Percentiles rank a stretch among this genome's conserved stretches.
Evolutionary conservation across 2,329 filamentous ascomycete genomes (phyloP).

Genomic region (Apiospora marii): DNA sequence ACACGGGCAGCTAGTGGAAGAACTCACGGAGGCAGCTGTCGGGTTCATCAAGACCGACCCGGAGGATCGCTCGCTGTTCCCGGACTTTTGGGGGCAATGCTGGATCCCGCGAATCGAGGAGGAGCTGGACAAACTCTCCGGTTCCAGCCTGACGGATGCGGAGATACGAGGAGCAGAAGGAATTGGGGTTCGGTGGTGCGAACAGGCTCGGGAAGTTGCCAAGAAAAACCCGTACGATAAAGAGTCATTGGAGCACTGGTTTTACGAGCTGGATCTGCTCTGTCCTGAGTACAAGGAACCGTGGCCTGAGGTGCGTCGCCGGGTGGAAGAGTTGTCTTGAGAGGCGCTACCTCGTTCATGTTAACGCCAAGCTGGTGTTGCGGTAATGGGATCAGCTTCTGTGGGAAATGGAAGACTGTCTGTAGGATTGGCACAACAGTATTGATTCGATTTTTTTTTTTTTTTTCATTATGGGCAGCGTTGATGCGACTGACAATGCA

Average conservation of each 20-base stretch:
- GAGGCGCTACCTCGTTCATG: neutral
- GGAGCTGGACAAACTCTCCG: slow-evolving; percentile 16
- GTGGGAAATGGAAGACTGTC: too few relatives aligned
- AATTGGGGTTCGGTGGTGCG: slow-evolving; percentile 21
- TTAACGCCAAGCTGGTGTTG: too few relatives aligned
- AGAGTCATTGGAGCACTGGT: neutral
- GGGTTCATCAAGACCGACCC: neutral
- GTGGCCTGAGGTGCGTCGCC: slow-evolving; percentile 5
- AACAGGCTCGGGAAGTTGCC: too few relatives aligned
- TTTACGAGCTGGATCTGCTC: neutral
- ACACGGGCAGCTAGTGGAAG: slow-evolving; percentile 18
- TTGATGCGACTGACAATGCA: too few relatives aligned
- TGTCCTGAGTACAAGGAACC: slow-evolving; percentile 23
- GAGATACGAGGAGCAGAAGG: slow-evolving; percentile 17
- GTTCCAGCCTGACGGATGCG: neutral
- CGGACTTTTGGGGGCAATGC: neutral
- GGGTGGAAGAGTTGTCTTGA: neutral
- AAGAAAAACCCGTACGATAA: too few relatives aligned
- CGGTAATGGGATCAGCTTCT: too few relatives aligned
- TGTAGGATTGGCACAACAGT: too few relatives aligned
- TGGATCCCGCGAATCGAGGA: slow-evolving; percentile 14
- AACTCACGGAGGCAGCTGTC: slow-evolving; percentile 19
- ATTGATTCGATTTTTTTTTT: too few relatives aligned
- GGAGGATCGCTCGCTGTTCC: neutral
- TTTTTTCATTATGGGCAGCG: too few relatives aligned